Percentiles rank a stretch among this genome's conserved stretches.
These are phyloP conservation scores for Cladosporium cucumerinum DNA, from an alignment of 2,329 filamentous ascomycete genomes.

Conservation along the genomic window DNA sequence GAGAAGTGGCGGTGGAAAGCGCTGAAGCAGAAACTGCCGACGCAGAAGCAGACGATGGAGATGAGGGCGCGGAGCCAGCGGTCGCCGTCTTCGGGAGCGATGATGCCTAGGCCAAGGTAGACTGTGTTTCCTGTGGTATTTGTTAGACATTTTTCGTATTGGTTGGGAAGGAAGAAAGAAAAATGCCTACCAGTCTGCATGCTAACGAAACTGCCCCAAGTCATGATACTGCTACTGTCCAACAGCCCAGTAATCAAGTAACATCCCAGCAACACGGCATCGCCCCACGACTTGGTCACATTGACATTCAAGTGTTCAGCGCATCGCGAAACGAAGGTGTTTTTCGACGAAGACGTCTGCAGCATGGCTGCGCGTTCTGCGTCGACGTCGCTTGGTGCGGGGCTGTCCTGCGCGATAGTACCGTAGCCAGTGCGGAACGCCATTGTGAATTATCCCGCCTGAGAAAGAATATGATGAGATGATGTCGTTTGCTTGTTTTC, in stretches of 20 bases:
- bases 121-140: conserved; percentile 61
- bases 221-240: conserved; percentile 71
- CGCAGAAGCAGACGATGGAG: conserved; percentile 67
- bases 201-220: conserved; percentile 76
- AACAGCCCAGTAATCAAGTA: conserved; percentile 75
- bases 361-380: conserved; percentile 13
- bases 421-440: conserved; percentile 2
- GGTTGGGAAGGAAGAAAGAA: background rate
- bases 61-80: conserved; percentile 70
- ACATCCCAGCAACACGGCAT: conserved; percentile 66
- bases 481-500: background rate
- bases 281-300: conserved; percentile 61
- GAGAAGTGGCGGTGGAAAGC: conserved; percentile 63
- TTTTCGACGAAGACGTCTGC: background rate
- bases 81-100: conserved; percentile 46
- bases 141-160: background rate
- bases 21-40: conserved; percentile 69
- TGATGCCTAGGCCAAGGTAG: conserved; percentile 72
- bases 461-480: background rate
- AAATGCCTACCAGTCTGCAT: conserved; percentile 69
- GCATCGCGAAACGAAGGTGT: conserved; percentile 1
- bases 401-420: background rate
- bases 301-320: conserved; percentile 42
- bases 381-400: background rate
- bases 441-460: background rate